Base-by-base conservation (phyloP, 495 filamentous ascomycete species). In the Lentithecium fluviatile region DNA sequence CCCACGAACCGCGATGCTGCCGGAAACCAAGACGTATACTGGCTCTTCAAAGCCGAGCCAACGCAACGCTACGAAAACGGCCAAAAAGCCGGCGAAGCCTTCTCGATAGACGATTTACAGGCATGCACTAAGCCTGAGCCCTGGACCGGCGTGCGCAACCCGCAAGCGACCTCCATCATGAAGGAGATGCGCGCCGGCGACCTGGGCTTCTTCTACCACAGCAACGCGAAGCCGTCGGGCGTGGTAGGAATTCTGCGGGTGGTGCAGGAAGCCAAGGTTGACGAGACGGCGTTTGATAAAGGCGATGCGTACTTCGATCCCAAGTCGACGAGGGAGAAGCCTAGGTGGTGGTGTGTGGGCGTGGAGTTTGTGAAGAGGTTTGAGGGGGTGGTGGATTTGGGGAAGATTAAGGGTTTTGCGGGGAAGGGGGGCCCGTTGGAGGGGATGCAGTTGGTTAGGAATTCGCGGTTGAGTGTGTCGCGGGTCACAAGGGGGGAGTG, bases 1-100 rank as follows among this genome's bases (percentile, higher is more conserved):
- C 2, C 20, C 24, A 43, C 64, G 12, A 62, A 61, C 40, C 64
- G 53, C 52, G 52, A 61, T 34, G 38, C 42, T 1, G 24, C 8
- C 45, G 61, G 62, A 29, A 24, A 20, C 17, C 64, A 62, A 50
- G 21, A 42, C 23, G 48, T 40, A 23, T 96, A 90, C 74, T 97
- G 92, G 93, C 83, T 97, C 60, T 84, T 97, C 83, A 97, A 97
- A 77, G 91, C 93, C 7, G 93, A 97, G 74, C 93, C 94, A 2
- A 87, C 91, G 67, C 84, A 90, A 24, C 85, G 94, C 19, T 70
- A 91, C 21, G 90, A 94, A 70, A 95, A 90, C 49, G 90, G 90
- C 15, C 78, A 86, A 51, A 88, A 96, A 68, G 89, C 96, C 37
- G 88, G 29, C 29, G 29, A 32, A 10, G 29, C 84, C 62, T 98